These are phyloP conservation scores for Penicillium corylophilum DNA, from an alignment of 2,329 filamentous ascomycete species.

Conservation along the genomic window DNA sequence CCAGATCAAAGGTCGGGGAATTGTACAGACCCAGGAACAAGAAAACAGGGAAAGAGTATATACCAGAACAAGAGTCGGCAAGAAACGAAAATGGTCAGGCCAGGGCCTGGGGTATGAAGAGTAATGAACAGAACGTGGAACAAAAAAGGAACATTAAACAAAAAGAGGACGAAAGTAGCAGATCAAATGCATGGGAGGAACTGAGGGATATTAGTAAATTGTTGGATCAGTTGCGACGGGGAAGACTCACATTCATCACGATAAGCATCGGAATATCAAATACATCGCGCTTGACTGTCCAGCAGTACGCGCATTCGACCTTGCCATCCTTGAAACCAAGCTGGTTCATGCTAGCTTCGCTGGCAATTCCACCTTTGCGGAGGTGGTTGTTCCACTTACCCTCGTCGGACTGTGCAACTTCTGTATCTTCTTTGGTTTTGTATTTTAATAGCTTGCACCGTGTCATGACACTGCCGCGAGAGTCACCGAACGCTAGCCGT, in stretches of 20 bases:
- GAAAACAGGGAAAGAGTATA: slow-evolving; percentile 9
- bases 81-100: slow-evolving; percentile 12
- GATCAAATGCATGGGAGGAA: slow-evolving; percentile 49
- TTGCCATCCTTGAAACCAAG: slow-evolving; percentile 81
- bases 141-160: slow-evolving; percentile 4
- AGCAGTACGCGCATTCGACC: slow-evolving; percentile 93
- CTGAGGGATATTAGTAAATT: slow-evolving; percentile 25
- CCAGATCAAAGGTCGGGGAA: slow-evolving; percentile 11
- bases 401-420: slow-evolving; percentile 45
- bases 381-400: slow-evolving; percentile 45
- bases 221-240: neutral
- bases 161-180: slow-evolving; percentile 3
- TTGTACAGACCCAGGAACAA: slow-evolving; percentile 22
- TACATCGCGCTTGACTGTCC: slow-evolving; percentile 93
- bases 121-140: slow-evolving; percentile 1
- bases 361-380: slow-evolving; percentile 47
- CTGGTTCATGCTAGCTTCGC: slow-evolving; percentile 69
- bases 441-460: slow-evolving; percentile 89
- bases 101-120: slow-evolving; percentile 9
- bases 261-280: slow-evolving; percentile 99
- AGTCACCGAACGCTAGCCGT: slow-evolving; percentile 86
- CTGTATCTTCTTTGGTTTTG: slow-evolving; percentile 64
- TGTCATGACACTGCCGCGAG: slow-evolving; percentile 77
- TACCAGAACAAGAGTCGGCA: slow-evolving; percentile 9
- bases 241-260: slow-evolving; percentile 84